Percentiles rank a stretch among this genome's conserved stretches.
Evolutionary conservation across 2,329 filamentous ascomycete genomes (phyloP).

Genomic region (Fusarium pininemorale): DNA sequence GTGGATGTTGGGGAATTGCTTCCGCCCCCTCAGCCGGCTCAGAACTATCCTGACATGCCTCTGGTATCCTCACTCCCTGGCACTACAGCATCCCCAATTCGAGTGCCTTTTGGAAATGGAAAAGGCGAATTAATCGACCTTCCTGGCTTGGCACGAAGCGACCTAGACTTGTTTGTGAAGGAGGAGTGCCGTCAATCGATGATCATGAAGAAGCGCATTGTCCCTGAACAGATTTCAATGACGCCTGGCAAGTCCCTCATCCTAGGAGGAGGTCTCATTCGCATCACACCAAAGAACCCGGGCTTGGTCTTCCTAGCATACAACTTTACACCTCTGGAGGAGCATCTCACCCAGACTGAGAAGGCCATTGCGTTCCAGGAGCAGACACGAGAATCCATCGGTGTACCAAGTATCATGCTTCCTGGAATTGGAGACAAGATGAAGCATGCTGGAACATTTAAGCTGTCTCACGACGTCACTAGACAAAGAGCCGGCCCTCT

Average conservation of each 20-base stretch:
- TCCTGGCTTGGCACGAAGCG: slow-evolving; percentile 81
- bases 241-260: slow-evolving; percentile 83
- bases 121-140: slow-evolving; percentile 93
- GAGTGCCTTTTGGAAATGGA: slow-evolving; percentile 86
- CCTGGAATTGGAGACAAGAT: slow-evolving; percentile 67
- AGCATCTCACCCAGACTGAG: slow-evolving; percentile 80
- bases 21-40: slow-evolving; percentile 78
- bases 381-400: slow-evolving; percentile 64
- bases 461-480: slow-evolving; percentile 84
- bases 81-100: slow-evolving; percentile 94
- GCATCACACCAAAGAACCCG: slow-evolving; percentile 77
- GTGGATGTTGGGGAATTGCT: slow-evolving; percentile 67
- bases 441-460: slow-evolving; percentile 76
- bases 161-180: slow-evolving; percentile 75
- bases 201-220: slow-evolving; percentile 80
- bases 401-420: slow-evolving; percentile 70
- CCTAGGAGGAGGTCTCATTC: slow-evolving; percentile 80
- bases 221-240: slow-evolving; percentile 76
- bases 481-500: slow-evolving; percentile 78
- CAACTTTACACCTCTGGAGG: slow-evolving; percentile 80
- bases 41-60: slow-evolving; percentile 83
- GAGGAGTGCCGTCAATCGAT: slow-evolving; percentile 72
- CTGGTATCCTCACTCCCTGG: slow-evolving; percentile 87
- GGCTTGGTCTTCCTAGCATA: slow-evolving; percentile 79
- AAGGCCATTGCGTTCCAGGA: slow-evolving; percentile 81